A percentile compares a stretch with the other conserved stretches of the same genome.
Conservation (phyloP, 441 rosid species). For the Arabidopsis lyrata region DNA sequence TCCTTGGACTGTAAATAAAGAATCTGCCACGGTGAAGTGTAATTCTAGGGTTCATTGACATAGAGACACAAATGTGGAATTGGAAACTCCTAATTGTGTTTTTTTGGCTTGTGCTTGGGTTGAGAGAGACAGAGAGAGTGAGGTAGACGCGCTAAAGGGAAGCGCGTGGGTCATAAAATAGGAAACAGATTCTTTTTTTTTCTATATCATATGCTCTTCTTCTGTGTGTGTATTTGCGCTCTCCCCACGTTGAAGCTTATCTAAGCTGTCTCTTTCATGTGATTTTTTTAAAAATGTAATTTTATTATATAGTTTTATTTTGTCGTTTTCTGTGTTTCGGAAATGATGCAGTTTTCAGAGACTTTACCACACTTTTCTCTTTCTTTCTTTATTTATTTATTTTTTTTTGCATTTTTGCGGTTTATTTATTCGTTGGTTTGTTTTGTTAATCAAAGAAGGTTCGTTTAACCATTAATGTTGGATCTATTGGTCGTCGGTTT, state of each 20-base stretch:
- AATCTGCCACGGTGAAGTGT: background rate
- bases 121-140: slow-evolving; percentile 7
- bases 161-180: slow-evolving; percentile 57
- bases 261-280: slow-evolving; percentile 54
- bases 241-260: slow-evolving; percentile 54
- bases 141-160: slow-evolving; percentile 13
- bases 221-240: slow-evolving; percentile 44
- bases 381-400: background rate
- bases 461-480: slow-evolving; percentile 39
- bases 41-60: slow-evolving; percentile 32
- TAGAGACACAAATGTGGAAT: background rate
- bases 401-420: background rate
- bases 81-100: slow-evolving; percentile 30
- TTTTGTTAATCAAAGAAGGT: slow-evolving; percentile 39
- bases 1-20: slow-evolving; percentile 20
- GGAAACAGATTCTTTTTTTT: slow-evolving; percentile 43
- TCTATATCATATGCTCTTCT: slow-evolving; percentile 19
- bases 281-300: slow-evolving; percentile 17
- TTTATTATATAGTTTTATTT: slow-evolving; percentile 23
- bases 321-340: slow-evolving; percentile 52
- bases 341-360: slow-evolving; percentile 54
- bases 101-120: slow-evolving; percentile 3
- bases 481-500: slow-evolving; percentile 20
- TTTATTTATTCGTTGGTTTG: slow-evolving; percentile 14
- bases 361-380: slow-evolving; percentile 44